Base-by-base conservation (phyloP, 805 yeast genomes). In the Spathaspora hagerdaliae region DNA sequence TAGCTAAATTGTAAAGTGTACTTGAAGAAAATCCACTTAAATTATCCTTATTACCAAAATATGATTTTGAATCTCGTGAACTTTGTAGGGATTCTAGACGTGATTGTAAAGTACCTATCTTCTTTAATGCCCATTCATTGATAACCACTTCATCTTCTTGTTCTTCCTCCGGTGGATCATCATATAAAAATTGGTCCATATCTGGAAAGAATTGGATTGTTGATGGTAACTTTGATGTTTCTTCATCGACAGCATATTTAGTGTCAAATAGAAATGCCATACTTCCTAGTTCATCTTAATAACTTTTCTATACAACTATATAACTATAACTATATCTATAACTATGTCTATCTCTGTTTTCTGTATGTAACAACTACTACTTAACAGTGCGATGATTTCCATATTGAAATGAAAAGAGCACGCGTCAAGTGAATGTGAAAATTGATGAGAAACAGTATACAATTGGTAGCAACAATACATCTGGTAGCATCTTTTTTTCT, bases 41-140 rank as follows among this genome's bases (percentile, higher is more conserved):
- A 19, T 32, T 36, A 26, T 13, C 32, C 14, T 38, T 34, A n/a
- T n/a, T 26, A 9, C 36, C 27, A 15, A 38, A 24, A 29, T 31
- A 41, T 27, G 26, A 19, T 24, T 27, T 40, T n/a, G 40, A 29
- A 36, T 44, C 47, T 15, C 45, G 38, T 33, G 15, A 46, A n/a
- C 46, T 49, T 31, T 65, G 64, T 10, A 61, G 45, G 6, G 47
- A 49, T 46, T 79, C 83, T 5, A 79, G 60, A 47, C 72, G 68
- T 1, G 75, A 63, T 59, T 73, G 79, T 13, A 80, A 58, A 0
- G 74, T 60, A 3, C 82, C 83, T 24, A 79, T 73, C 46, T 67
- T 66, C 19, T 51, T 53, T 10, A 69, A 60, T 0, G 81, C 73
- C 84, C 84, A 79, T 1, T 63, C 63, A 15, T 73, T 61, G 0